Evolutionary conservation across 768 basidiomycete genomes (phyloP), one percentile per base, ranked within the genome.

Genomic region (Naganishia vishniacii): DNA sequence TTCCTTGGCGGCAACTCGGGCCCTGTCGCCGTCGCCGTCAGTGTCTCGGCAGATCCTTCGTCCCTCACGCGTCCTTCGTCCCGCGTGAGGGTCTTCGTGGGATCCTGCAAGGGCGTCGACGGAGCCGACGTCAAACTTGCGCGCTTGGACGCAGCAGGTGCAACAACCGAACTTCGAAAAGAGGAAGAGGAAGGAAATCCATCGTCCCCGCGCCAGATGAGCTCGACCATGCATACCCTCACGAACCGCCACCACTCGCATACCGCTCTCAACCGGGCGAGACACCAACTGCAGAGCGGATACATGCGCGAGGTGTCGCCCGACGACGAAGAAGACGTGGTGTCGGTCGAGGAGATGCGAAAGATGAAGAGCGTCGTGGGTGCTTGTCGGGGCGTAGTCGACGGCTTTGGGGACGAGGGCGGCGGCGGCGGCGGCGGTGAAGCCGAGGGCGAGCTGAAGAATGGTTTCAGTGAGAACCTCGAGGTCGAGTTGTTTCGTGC

Each of bases 241-340:
- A 94, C 85, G 71, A 89, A 94, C 18, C 87, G 84, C 91, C 91
- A 95, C 15, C 94, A 79, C 4, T 86, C 87, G 76, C 91, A 93
- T n/a, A 91, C 90, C 40, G 86, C 82, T 13, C 91, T 84, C 20
- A 95, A 80, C 8, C 92, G 84, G 5, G 83, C 79, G 16, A 94
- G 80, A 74, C 91, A 94, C 86, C 91, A 94, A n/a, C 88, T 86
- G 71, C 91, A 95, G 2, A 95, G 80, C 0, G 92, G 89, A 75
- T 94, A 88, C 18, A 69, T 72, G 59, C 72, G 72, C 18, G 59
- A 49, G 16, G 65, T 58, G 18, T 74, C 69, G 18, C n/a, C n/a
- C n/a, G n/a, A n/a, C n/a, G n/a, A n/a, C n/a, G n/a, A n/a, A n/a
- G n/a, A n/a, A n/a, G 62, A 13, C 66, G 67, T 64, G 51, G 71